These are phyloP conservation scores for Salix purpurea DNA, from an alignment of 345 rosid genomes.

Conservation along the genomic window DNA sequence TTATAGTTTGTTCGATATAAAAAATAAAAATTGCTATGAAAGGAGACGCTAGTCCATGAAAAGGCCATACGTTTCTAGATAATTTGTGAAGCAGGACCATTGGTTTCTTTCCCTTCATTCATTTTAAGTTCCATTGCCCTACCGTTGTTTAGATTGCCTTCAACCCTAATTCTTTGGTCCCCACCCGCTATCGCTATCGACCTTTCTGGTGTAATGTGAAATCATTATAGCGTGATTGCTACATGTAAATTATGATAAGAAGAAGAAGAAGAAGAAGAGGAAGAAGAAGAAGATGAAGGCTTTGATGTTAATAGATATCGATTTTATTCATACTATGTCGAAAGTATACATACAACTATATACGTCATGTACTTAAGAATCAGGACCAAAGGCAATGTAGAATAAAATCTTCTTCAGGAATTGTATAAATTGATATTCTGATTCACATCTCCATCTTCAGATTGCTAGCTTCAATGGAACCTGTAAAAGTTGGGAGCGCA, in stretches of 20 bases:
- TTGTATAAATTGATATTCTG: constrained; percentile 7
- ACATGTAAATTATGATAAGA: background rate
- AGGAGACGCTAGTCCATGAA: background rate
- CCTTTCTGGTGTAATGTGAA: background rate
- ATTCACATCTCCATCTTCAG: constrained; percentile 62
- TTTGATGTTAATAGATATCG: constrained; percentile 23
- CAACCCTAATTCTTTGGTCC: constrained; percentile 15
- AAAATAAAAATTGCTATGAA: background rate
- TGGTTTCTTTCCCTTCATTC: background rate
- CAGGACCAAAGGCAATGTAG: constrained; percentile 19
- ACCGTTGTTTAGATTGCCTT: constrained; percentile 6
- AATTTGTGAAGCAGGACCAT: background rate
- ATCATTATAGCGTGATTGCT: constrained; percentile 3
- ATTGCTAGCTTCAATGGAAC: constrained; percentile 39
- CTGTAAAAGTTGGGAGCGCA: constrained; percentile 31
- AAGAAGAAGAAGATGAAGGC: background rate
- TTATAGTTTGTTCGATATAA: too few relatives aligned
- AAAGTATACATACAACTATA: constrained; percentile 36
- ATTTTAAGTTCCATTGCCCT: constrained; percentile 7
- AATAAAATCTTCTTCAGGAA: constrained; percentile 14
- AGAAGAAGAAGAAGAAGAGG: background rate
- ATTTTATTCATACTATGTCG: constrained; percentile 35
- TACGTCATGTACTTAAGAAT: constrained; percentile 36
- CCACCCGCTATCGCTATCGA: background rate
- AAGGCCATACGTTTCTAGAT: background rate